A percentile compares a stretch with the other conserved stretches of the same genome.
These are phyloP conservation scores for Raffaelea albimanens DNA, from an alignment of 2,329 filamentous ascomycete species.

Conservation along the genomic window DNA sequence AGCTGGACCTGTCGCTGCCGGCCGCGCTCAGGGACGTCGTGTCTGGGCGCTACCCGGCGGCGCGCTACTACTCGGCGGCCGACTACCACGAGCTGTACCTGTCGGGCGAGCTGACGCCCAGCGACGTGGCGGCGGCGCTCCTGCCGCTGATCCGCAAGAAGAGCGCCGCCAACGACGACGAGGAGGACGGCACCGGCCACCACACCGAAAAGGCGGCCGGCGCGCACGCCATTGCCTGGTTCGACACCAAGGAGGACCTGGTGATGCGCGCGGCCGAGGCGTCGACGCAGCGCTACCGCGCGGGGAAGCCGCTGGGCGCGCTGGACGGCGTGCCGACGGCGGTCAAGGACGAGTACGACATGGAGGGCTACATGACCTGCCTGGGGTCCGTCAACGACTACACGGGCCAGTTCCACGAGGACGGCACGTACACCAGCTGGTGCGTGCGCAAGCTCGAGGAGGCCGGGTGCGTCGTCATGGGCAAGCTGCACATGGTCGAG, in stretches of 20 bases:
- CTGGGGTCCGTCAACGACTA: conserved; percentile 55
- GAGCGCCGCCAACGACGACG: no score
- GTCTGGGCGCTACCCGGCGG: conserved; percentile 21
- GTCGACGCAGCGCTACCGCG: conserved; percentile 37
- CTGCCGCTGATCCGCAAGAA: conserved; percentile 30
- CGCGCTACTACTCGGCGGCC: conserved; percentile 34
- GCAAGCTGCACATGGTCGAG: conserved; percentile 71
- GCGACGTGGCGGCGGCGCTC: conserved; percentile 34
- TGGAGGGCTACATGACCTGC: conserved; percentile 62
- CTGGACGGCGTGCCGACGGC: conserved; percentile 67
- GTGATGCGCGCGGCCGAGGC: conserved; percentile 32
- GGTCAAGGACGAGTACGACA: conserved; percentile 68
- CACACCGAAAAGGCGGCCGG: conserved; percentile 18
- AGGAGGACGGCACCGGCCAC: conserved; percentile 15
- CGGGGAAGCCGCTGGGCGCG: conserved; percentile 48
- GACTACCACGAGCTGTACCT: conserved; percentile 36
- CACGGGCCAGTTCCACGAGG: conserved; percentile 32
- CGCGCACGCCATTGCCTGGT: conserved; percentile 33
- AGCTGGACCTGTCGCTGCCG: conserved; percentile 9
- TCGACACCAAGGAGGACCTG: conserved; percentile 30
- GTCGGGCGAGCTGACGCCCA: conserved; percentile 33
- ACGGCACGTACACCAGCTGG: conserved; percentile 48
- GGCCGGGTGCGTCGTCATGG: conserved; percentile 61
- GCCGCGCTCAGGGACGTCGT: conserved; percentile 2
- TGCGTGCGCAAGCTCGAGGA: conserved; percentile 61